A percentile compares a stretch with the other conserved stretches of the same genome.
phyloP scores from a whole-genome alignment of 2,329 filamentous ascomycete species.

The Aspergillus sp. region DNA sequence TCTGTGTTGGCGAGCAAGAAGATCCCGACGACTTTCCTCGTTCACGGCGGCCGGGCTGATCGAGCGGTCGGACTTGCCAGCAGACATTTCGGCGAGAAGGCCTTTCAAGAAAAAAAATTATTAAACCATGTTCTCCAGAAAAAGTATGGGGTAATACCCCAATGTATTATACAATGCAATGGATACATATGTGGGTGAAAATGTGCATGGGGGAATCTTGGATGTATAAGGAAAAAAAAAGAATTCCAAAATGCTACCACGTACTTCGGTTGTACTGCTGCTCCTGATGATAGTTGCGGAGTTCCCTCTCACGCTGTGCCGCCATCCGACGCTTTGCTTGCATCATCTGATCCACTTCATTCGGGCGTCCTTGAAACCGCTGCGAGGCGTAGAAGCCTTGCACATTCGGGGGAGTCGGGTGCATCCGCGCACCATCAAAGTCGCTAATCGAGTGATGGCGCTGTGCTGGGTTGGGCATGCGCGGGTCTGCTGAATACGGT shows the following conservation, averaged over 20 bases:
- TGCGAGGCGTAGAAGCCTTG: constrained; percentile 95
- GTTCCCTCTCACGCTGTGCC: constrained; percentile 96
- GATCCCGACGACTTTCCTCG: constrained; percentile 91
- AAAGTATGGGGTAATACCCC: constrained; percentile 25
- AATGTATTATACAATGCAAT: constrained; percentile 46
- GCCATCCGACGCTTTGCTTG: constrained; percentile 99
- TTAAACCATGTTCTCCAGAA: constrained; percentile 40
- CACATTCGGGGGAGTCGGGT: constrained; percentile 68
- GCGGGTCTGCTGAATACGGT: constrained; percentile 59
- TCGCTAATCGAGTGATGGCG: constrained; percentile 85
- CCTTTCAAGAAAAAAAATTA: constrained; percentile 49
- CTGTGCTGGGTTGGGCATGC: constrained; percentile 63
- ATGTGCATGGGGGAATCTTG: constrained; percentile 37
- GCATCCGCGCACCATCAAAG: constrained; percentile 73
- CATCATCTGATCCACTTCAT: constrained; percentile 96
- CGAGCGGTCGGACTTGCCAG: constrained; percentile 79
- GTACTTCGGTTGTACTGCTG: constrained; percentile 99
- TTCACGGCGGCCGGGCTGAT: constrained; percentile 84
- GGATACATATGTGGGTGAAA: constrained; percentile 41
- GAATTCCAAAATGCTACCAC: constrained; percentile 41
- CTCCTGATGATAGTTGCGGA: constrained; percentile 99
- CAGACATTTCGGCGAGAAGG: constrained; percentile 67
- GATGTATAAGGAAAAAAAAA: constrained; percentile 32
- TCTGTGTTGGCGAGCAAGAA: constrained; percentile 93
- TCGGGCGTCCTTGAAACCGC: constrained; percentile 83